Percentiles rank a stretch among this genome's conserved stretches.
phyloP scores from a whole-genome alignment of 352 stramenopile genomes.

The Globisporangium mamillatum region DNA sequence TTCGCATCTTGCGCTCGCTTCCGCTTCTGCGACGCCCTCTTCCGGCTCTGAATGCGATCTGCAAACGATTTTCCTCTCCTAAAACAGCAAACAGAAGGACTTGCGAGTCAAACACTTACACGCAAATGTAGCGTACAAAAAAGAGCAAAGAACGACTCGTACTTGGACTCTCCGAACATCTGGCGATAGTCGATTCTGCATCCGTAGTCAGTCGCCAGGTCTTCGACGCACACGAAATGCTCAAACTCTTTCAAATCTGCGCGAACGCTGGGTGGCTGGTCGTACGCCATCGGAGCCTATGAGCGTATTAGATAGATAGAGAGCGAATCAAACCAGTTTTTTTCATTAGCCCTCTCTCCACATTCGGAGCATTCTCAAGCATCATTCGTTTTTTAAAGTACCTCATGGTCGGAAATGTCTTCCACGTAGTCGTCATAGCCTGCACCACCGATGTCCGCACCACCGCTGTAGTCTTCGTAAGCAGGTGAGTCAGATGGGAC shows the following conservation, averaged over 20 bases:
- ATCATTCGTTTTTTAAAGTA: conserved; percentile 11
- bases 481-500: conserved; percentile 18
- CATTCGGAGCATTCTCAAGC: not conserved
- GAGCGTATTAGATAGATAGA: not conserved
- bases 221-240: conserved; percentile 66
- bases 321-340: not conserved
- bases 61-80: conserved; percentile 49
- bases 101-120: not conserved
- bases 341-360: not conserved
- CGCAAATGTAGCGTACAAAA: too few relatives aligned
- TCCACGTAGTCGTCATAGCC: conserved; percentile 37
- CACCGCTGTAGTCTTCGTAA: conserved; percentile 22
- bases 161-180: conserved; percentile 75
- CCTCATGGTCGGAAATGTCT: conserved; percentile 72
- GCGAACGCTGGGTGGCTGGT: conserved; percentile 22
- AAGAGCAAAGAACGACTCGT: not conserved
- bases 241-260: conserved; percentile 57
- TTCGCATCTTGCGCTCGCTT: conserved; percentile 20
- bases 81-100: not conserved
- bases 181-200: conserved; percentile 66
- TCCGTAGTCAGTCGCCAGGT: conserved; percentile 44
- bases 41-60: conserved; percentile 58
- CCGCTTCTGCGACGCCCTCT: conserved; percentile 21
- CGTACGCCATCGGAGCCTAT: conserved; percentile 17
- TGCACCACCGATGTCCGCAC: not conserved